Base-by-base conservation (phyloP, 31 red algal species). In the Porphyra umbilicalis region DNA sequence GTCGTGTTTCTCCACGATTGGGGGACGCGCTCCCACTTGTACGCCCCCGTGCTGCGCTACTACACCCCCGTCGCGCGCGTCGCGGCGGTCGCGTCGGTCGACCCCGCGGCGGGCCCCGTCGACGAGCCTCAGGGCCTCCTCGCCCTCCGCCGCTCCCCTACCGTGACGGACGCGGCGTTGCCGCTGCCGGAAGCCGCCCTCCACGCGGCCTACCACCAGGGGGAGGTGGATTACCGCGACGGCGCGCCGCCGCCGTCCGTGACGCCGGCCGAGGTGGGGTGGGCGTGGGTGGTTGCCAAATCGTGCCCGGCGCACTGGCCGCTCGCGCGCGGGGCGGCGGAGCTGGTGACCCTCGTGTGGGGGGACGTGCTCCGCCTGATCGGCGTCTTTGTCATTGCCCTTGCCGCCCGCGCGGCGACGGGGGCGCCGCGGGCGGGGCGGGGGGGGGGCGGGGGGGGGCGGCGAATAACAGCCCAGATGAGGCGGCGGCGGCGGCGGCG, bases 101-200 rank as follows among this genome's bases (percentile, higher is more conserved):
- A 92, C 76, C 75, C 38, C 29, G 31, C 75, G 32, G 77, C 36
- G 25, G 91, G 91, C 8, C 91, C 91, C 40, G 81, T 93, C 14
- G 86, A 88, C 68, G 91, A 93, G 57, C 91, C 91, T 15, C 91
- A 93, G 80, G 91, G 91, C 29, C 38, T 93, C 18, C 79, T 93
- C 75, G 86, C 86, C 31, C 79, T 93, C 29, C 76, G 91, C 33
- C 36, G 85, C 33, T 30, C 33, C 29, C 13, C 71, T 32, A 36
- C 82, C 57, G 77, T 25, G 79, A 79, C 84, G 10, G 74, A 71
- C 57, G 57, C 29, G 57, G 35, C 20, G 71, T 36, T 79, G 36
- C 68, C 76, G 5, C 35, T 85, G 13, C 35, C 42, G 13, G 76
- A 68, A 10, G 35, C 33, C 34, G 85, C 83, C 33, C 83, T 92